Percentiles rank a stretch among this genome's conserved stretches.
phyloP scores from a whole-genome alignment of 371 early-diverging fungal species.

The Globomyces sp. region DNA sequence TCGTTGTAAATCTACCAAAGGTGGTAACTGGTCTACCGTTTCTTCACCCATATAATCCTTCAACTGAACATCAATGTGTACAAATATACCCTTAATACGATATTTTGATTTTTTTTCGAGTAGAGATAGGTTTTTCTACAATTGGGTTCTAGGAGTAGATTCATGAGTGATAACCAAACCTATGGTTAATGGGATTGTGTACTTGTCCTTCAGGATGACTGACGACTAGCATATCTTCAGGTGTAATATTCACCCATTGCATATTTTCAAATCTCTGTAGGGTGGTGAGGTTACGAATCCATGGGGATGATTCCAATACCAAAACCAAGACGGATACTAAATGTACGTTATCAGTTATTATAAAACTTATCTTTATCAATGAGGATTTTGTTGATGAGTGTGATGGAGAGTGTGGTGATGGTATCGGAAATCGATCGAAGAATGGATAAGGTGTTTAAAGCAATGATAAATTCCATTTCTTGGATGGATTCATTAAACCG shows the following conservation, averaged over 20 bases:
- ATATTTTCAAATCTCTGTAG: constrained; percentile 36
- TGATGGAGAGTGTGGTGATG: constrained; percentile 33
- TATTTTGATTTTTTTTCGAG: constrained; percentile 30
- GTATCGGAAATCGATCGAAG: constrained; percentile 40
- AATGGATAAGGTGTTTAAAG: constrained; percentile 31
- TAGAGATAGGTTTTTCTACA: constrained; percentile 42
- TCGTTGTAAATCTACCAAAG: constrained; percentile 37
- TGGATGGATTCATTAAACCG: constrained; percentile 4
- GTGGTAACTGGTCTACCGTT: constrained; percentile 46
- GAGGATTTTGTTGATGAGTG: constrained; percentile 33
- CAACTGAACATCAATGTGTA: constrained; percentile 29
- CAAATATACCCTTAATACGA: constrained; percentile 27
- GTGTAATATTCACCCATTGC: constrained; percentile 34
- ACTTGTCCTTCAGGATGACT: constrained; percentile 51
- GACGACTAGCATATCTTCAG: constrained; percentile 34
- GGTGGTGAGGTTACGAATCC: constrained; percentile 29
- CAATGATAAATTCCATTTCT: constrained; percentile 34
- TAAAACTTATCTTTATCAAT: constrained; percentile 11
- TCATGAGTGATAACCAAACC: constrained; percentile 50
- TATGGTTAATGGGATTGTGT: constrained; percentile 13
- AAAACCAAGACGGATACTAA: constrained; percentile 27
- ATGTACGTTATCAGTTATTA: constrained; percentile 12
- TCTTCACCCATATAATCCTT: constrained; percentile 29
- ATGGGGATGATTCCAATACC: constrained; percentile 40
- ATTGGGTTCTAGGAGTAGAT: constrained; percentile 44